Conservation (phyloP, 2,329 filamentous ascomycete genomes). For the Stagonosporopsis rhizophila region DNA sequence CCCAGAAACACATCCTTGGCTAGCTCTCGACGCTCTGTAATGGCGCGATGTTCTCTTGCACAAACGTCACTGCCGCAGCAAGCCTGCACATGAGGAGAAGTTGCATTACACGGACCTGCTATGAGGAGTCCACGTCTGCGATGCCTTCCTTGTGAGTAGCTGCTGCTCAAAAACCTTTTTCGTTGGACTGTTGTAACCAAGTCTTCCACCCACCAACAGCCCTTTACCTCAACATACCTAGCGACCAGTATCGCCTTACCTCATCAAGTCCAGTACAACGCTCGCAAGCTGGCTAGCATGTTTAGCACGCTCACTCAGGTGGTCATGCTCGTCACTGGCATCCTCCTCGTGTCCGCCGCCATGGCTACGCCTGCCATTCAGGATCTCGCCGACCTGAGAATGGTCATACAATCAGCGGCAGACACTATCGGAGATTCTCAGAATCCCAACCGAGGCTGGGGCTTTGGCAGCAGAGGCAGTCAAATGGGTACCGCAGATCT, state of each 20-base stretch:
- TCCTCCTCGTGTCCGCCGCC: conserved; percentile 33
- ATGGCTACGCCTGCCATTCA: conserved; percentile 37
- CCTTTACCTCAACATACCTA: conserved; percentile 25
- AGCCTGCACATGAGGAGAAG: neutral
- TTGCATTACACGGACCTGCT: neutral
- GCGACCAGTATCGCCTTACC: conserved; percentile 21
- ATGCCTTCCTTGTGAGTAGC: neutral
- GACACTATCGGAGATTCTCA: conserved; percentile 36
- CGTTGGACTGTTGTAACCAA: neutral
- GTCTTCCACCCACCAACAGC: conserved; percentile 1
- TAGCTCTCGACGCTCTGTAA: neutral
- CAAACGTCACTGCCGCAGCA: too few species aligned
- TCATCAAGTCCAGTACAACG: conserved; percentile 7
- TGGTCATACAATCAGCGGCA: conserved; percentile 39
- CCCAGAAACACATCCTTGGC: neutral
- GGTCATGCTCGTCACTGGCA: conserved; percentile 38
- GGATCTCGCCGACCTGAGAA: conserved; percentile 38
- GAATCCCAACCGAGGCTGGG: conserved; percentile 40
- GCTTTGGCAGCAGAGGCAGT: conserved; percentile 21
- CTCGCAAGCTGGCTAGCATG: conserved; percentile 14
- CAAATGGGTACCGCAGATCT: conserved; percentile 42
- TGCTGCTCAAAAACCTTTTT: neutral
- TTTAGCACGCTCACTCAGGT: neutral
- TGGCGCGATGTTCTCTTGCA: neutral
- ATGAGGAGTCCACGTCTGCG: neutral